Conservation (phyloP, 169 alveolate species). For the Babesia bovis region DNA sequence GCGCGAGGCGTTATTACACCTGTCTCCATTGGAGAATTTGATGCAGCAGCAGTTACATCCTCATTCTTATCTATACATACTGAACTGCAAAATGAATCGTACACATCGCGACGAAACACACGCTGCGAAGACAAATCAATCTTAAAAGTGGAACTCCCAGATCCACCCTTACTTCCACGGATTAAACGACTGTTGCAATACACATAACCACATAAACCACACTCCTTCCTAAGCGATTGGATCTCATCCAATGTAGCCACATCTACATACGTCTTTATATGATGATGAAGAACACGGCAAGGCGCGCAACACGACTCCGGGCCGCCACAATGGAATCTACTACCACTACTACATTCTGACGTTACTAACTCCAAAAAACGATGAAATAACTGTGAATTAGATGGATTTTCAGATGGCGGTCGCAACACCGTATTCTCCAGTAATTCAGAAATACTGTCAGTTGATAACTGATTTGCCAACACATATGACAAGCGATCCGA, state of each 20-base stretch:
- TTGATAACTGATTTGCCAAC: background rate
- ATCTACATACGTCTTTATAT: slow-evolving; percentile 46
- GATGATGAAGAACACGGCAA: slow-evolving; percentile 34
- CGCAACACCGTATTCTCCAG: background rate
- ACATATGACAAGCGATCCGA: background rate
- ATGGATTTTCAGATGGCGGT: slow-evolving; percentile 1
- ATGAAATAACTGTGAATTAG: slow-evolving; percentile 29
- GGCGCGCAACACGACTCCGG: slow-evolving; percentile 41
- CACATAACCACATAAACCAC: slow-evolving; percentile 46
- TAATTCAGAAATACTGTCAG: slow-evolving; percentile 8
- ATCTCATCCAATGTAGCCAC: slow-evolving; percentile 63
- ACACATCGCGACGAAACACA: slow-evolving; percentile 39
- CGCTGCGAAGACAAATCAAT: slow-evolving; percentile 43
- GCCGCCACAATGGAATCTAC: slow-evolving; percentile 40
- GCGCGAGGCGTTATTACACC: slow-evolving; percentile 66
- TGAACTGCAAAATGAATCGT: slow-evolving; percentile 58
- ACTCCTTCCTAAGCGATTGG: background rate
- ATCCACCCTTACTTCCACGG: background rate
- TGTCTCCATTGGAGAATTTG: slow-evolving; percentile 54
- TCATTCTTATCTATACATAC: slow-evolving; percentile 43
- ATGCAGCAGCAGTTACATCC: slow-evolving; percentile 16
- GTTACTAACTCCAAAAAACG: slow-evolving; percentile 18
- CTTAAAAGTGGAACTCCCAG: slow-evolving; percentile 39
- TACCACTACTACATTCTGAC: slow-evolving; percentile 35
- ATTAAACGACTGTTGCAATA: slow-evolving; percentile 37